phyloP scores from a whole-genome alignment of 1,284 basidiomycete species.

The Gyrodon tennesseensis region DNA sequence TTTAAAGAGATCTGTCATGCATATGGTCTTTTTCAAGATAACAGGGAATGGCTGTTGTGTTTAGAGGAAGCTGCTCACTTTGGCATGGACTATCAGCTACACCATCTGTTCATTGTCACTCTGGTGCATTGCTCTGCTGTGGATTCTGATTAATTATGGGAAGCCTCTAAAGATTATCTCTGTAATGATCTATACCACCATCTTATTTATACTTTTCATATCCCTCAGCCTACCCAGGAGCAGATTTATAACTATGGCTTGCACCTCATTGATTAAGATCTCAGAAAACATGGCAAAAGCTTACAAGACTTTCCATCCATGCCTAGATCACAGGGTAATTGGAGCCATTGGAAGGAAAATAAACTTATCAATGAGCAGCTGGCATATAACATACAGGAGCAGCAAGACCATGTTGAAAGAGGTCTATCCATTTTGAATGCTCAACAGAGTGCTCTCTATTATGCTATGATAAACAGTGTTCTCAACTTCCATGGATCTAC shows the following conservation, averaged over 20 bases:
- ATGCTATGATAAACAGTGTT: slow-evolving; percentile 26
- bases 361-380: slow-evolving; percentile 46
- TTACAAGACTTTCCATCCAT: slow-evolving; percentile 42
- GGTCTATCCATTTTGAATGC: slow-evolving; percentile 15
- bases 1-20: slow-evolving; percentile 41
- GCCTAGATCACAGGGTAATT: slow-evolving; percentile 39
- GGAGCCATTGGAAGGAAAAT: slow-evolving; percentile 40
- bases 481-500: background rate
- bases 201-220: slow-evolving; percentile 11
- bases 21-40: slow-evolving; percentile 46
- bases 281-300: slow-evolving; percentile 16
- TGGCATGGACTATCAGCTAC: slow-evolving; percentile 36
- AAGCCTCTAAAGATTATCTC: slow-evolving; percentile 30
- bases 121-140: slow-evolving; percentile 36
- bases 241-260: background rate
- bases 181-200: slow-evolving; percentile 38
- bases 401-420: slow-evolving; percentile 26
- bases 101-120: slow-evolving; percentile 41
- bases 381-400: slow-evolving; percentile 35
- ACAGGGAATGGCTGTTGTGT: slow-evolving; percentile 44
- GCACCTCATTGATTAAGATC: background rate
- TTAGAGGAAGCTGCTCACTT: slow-evolving; percentile 41
- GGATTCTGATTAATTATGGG: slow-evolving; percentile 38
- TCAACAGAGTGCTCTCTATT: slow-evolving; percentile 22
- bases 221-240: background rate